phyloP scores from a whole-genome alignment of 257 asterid genomes.

The Plantago elongata region DNA sequence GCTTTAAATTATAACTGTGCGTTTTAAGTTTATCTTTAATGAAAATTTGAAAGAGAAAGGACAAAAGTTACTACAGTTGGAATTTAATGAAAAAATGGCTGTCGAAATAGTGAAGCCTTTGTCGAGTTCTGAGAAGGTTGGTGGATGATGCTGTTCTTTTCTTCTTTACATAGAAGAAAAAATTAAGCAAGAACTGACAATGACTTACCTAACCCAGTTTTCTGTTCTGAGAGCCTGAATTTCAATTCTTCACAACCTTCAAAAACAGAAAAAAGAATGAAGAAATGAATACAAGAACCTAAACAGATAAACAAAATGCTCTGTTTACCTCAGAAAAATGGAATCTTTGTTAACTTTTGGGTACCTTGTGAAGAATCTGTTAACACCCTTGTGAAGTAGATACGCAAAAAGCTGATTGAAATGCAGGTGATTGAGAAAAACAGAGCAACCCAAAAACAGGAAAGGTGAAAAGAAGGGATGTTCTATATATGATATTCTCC shows the following conservation, averaged over 20 bases:
- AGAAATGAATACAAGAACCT: neutral
- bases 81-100: slow-evolving; percentile 17
- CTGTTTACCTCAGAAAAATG: slow-evolving; percentile 20
- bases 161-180: too few species aligned
- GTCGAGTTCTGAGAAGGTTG: slow-evolving; percentile 53
- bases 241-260: slow-evolving; percentile 26
- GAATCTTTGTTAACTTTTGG: slow-evolving; percentile 13
- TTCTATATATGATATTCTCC: slow-evolving; percentile 15
- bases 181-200: slow-evolving; percentile 27
- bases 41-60: neutral
- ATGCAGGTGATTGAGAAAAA: slow-evolving; percentile 3
- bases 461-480: too few species aligned
- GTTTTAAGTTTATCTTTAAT: neutral
- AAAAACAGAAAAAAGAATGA: slow-evolving; percentile 5
- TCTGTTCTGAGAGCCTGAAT: slow-evolving; percentile 14
- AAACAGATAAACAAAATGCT: neutral
- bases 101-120: slow-evolving; percentile 34
- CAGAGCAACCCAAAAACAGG: neutral
- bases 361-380: slow-evolving; percentile 2
- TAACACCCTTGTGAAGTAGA: neutral
- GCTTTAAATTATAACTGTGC: neutral
- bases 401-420: neutral
- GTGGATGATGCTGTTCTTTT: slow-evolving; percentile 20
- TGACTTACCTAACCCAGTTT: slow-evolving; percentile 37
- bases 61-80: neutral